These are phyloP conservation scores for Peribolospora kevripleyi DNA, from an alignment of 768 basidiomycete genomes.

Conservation along the genomic window DNA sequence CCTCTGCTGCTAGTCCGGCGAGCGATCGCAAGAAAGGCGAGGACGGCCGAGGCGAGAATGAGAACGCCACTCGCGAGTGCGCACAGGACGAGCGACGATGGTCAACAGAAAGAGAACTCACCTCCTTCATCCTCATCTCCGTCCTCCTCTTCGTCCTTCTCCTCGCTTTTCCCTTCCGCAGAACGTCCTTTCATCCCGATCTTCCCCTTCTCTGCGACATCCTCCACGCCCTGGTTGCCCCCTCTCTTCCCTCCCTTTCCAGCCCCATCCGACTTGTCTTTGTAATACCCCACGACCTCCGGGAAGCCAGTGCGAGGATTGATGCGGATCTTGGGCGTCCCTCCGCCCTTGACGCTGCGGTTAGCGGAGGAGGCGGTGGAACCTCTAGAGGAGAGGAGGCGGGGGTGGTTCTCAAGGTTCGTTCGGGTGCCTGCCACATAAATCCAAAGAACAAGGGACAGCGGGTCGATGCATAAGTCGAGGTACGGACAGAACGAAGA, in stretches of 20 bases:
- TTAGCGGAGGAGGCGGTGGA: neutral
- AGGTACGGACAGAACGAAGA: neutral
- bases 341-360: constrained; percentile 15
- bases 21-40: neutral
- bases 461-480: neutral
- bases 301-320: constrained; percentile 62
- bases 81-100: neutral
- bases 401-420: constrained; percentile 93
- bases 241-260: constrained; percentile 2
- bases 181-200: neutral
- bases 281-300: constrained; percentile 20
- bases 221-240: neutral
- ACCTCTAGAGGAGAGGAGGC: constrained; percentile 47
- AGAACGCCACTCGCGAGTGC: no score
- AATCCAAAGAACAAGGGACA: neutral
- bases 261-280: constrained; percentile 1
- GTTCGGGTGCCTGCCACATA: constrained; percentile 53
- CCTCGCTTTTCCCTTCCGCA: constrained; percentile 9
- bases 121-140: constrained; percentile 14
- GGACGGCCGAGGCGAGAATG: neutral
- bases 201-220: constrained; percentile 3
- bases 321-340: constrained; percentile 38
- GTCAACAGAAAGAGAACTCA: constrained; percentile 1
- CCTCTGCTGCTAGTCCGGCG: constrained; percentile 10
- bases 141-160: constrained; percentile 19